phyloP scores from a whole-genome alignment of 129 eudicot genomes.

The Arctium minus region DNA sequence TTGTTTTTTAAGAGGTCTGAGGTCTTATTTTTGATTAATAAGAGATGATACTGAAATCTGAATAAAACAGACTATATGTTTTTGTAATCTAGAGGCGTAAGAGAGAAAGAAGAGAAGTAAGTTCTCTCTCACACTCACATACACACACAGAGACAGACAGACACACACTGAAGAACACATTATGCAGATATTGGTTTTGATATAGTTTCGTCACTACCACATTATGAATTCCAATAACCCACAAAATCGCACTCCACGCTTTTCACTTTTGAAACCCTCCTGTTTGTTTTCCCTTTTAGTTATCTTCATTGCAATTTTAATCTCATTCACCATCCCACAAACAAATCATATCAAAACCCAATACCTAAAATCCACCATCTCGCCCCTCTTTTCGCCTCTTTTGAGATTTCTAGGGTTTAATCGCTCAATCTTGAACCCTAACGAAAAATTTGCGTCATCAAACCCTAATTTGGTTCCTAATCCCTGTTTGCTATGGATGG shows the following conservation, averaged over 20 bases:
- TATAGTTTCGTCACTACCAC: background rate
- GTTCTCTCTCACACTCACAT: background rate
- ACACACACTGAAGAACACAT: background rate
- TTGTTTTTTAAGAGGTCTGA: too few relatives aligned
- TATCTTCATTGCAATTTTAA: slow-evolving; percentile 46
- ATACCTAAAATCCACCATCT: slow-evolving; percentile 28
- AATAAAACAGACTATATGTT: too few relatives aligned
- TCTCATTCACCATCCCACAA: slow-evolving; percentile 36
- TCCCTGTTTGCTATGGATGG: slow-evolving; percentile 76
- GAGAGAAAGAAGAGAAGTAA: too few relatives aligned
- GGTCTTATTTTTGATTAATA: too few relatives aligned
- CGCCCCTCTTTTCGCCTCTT: slow-evolving; percentile 9
- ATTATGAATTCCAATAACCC: slow-evolving; percentile 36
- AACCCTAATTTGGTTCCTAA: slow-evolving; percentile 24
- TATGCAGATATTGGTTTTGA: slow-evolving; percentile 1
- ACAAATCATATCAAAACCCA: slow-evolving; percentile 18
- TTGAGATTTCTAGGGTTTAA: slow-evolving; percentile 16
- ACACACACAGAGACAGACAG: background rate
- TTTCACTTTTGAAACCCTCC: slow-evolving; percentile 31
- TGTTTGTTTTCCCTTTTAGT: slow-evolving; percentile 35
- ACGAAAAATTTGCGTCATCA: background rate
- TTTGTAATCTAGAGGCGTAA: too few relatives aligned
- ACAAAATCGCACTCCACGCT: slow-evolving; percentile 16
- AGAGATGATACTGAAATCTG: too few relatives aligned
- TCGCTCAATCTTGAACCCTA: slow-evolving; percentile 25